Conservation (phyloP, 1,284 basidiomycete genomes). For the Puccinia novopanici region DNA sequence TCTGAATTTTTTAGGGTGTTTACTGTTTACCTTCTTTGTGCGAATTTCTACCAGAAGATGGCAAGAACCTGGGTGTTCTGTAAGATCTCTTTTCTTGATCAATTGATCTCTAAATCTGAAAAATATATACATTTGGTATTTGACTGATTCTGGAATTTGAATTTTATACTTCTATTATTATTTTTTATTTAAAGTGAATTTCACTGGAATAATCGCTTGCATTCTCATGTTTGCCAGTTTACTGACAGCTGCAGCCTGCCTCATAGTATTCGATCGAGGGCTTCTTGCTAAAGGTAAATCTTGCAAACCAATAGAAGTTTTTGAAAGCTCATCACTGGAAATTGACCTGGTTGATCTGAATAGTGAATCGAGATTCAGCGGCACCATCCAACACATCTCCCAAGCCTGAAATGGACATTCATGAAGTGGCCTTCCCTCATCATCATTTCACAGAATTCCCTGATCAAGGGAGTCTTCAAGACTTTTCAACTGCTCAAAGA, state of each 20-base stretch:
- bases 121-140: no score
- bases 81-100: constrained; percentile 1
- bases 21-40: constrained; percentile 30
- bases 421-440: constrained; percentile 24
- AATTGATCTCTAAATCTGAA: no score
- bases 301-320: neutral
- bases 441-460: neutral
- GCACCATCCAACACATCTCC: neutral
- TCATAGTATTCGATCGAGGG: constrained; percentile 38
- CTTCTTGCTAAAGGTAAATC: constrained; percentile 32
- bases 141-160: neutral
- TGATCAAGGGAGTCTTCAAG: neutral
- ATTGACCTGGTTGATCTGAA: neutral
- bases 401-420: neutral
- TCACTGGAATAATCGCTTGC: constrained; percentile 41
- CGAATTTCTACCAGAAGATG: constrained; percentile 15
- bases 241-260: constrained; percentile 30
- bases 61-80: constrained; percentile 34
- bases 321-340: no score
- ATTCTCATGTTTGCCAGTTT: constrained; percentile 47
- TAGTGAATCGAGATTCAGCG: constrained; percentile 29
- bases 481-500: neutral
- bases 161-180: neutral
- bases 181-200: constrained; percentile 37
- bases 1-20: constrained; percentile 3